Base-by-base conservation (phyloP, 495 filamentous ascomycete genomes). In the Podospora pseudoanserina region DNA sequence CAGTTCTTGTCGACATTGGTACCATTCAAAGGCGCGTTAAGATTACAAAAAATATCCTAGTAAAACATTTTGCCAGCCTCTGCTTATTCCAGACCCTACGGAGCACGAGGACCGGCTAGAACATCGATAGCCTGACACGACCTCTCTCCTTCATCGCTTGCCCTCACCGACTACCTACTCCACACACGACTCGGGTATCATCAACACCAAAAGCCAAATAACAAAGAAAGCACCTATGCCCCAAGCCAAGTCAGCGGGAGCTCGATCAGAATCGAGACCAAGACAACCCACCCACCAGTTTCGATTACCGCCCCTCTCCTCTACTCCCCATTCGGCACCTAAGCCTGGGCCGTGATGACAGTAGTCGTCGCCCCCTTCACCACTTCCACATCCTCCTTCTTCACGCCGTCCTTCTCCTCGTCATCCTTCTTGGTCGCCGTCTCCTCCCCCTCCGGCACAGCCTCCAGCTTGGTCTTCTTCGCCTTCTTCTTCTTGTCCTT, bases 391-490 rank as follows among this genome's bases (percentile, higher is more conserved):
- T 19, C 55, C 55, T 20, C 55, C n/a, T 26, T 58, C 55, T 19
- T 18, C 55, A 32, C 30, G 0, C 1, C 30, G 7, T 58, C 55
- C 55, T 58, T 20, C 55, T 58, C 23, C 55, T 26, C 55, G 2
- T 58, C 55, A 20, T 20, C 55, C 6, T 9, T 26, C 55, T 58
- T 26, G 23, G 55, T 26, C 4, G 55, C 55, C n/a, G n/a, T 26
- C 55, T 58, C 55, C 55, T 58, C 55, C 55, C 23, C 23, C 55
- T 58, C 23, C n/a, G 55, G n/a, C 4, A 26, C 55, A 20, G 55
- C 55, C 55, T 58, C 55, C 39, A 49, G 39, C 39, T 49, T 49
- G 39, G 39, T 49, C 55, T 58, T 58, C 55, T 58, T 58, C n/a
- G 23, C 55, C n/a, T 58, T 26, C 55, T 58, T 26, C 55, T 58